phyloP scores from a whole-genome alignment of 495 filamentous ascomycete species.

The Staphylotrichum longicolle region DNA sequence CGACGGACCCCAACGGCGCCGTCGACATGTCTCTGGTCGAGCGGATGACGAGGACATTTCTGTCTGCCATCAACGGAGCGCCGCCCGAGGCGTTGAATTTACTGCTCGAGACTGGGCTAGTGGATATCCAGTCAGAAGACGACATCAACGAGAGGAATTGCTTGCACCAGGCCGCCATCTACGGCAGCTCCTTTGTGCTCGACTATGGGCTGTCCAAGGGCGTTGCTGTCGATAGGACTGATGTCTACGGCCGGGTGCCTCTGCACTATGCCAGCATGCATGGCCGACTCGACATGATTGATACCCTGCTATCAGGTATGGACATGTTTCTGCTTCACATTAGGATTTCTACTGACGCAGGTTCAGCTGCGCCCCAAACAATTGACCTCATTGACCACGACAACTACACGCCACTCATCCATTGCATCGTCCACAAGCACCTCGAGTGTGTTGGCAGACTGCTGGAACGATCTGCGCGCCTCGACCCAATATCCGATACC shows the following conservation, averaged over 20 bases:
- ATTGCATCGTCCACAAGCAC: slow-evolving; percentile 85
- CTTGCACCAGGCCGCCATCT: slow-evolving; percentile 90
- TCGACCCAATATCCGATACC: slow-evolving; percentile 76
- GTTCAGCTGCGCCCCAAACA: slow-evolving; percentile 52
- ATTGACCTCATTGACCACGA: slow-evolving; percentile 89
- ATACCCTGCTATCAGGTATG: slow-evolving; percentile 61
- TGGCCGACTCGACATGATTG: slow-evolving; percentile 81
- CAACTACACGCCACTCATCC: slow-evolving; percentile 94
- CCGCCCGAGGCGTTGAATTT: slow-evolving; percentile 71
- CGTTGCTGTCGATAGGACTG: slow-evolving; percentile 73
- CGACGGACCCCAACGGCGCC: slow-evolving; percentile 36
- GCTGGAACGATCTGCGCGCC: slow-evolving; percentile 66
- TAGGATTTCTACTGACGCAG: slow-evolving; percentile 15
- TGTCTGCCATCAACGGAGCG: slow-evolving; percentile 83
- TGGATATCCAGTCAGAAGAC: slow-evolving; percentile 85
- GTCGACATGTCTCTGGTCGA: slow-evolving; percentile 54
- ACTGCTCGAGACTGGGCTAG: slow-evolving; percentile 73
- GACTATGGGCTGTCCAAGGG: slow-evolving; percentile 64
- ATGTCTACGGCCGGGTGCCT: slow-evolving; percentile 92
- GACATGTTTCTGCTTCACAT: not conserved
- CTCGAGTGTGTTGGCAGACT: slow-evolving; percentile 74
- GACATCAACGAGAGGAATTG: slow-evolving; percentile 98
- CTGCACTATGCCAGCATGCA: slow-evolving; percentile 97
- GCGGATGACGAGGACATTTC: slow-evolving; percentile 80
- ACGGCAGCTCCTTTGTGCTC: slow-evolving; percentile 74